Evolutionary conservation across 2,329 filamentous ascomycete genomes (phyloP).

Genomic region (Penicillium sp.): DNA sequence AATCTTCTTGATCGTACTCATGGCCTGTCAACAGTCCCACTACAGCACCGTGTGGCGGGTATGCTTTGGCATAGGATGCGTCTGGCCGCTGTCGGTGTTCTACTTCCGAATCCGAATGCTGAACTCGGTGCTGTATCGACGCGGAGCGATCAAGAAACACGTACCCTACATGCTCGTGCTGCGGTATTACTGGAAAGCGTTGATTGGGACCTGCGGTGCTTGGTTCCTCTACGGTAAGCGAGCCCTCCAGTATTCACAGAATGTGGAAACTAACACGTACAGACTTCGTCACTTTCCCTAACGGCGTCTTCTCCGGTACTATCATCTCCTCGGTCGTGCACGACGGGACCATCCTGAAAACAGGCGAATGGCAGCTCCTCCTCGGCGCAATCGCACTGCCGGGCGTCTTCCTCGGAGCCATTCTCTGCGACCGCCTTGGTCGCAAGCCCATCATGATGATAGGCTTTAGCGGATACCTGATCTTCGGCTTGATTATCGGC

Average conservation of each 20-base stretch:
- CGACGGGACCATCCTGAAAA: slow-evolving; percentile 40
- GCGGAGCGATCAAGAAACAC: slow-evolving; percentile 51
- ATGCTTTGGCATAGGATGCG: slow-evolving; percentile 49
- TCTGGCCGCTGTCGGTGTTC: slow-evolving; percentile 53
- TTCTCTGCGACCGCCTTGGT: slow-evolving; percentile 48
- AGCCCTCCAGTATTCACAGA: too few relatives aligned
- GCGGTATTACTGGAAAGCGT: slow-evolving; percentile 54
- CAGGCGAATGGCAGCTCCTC: slow-evolving; percentile 51
- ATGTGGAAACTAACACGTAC: neutral
- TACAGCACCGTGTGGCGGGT: slow-evolving; percentile 48
- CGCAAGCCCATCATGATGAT: slow-evolving; percentile 52
- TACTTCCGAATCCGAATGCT: slow-evolving; percentile 56
- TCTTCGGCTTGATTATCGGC: slow-evolving; percentile 54
- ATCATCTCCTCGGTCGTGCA: slow-evolving; percentile 43
- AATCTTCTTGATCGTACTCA: slow-evolving; percentile 48
- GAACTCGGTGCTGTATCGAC: slow-evolving; percentile 51
- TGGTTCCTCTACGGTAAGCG: slow-evolving; percentile 51
- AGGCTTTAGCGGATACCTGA: slow-evolving; percentile 49
- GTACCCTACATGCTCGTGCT: slow-evolving; percentile 52
- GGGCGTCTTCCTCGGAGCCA: slow-evolving; percentile 50
- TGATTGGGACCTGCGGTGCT: slow-evolving; percentile 54
- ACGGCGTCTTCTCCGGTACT: slow-evolving; percentile 46
- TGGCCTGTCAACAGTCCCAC: slow-evolving; percentile 34
- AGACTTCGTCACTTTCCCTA: slow-evolving; percentile 46
- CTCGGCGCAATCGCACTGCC: slow-evolving; percentile 42